Conservation (phyloP, 2,329 filamentous ascomycete species). For the Huntiella savannae region DNA sequence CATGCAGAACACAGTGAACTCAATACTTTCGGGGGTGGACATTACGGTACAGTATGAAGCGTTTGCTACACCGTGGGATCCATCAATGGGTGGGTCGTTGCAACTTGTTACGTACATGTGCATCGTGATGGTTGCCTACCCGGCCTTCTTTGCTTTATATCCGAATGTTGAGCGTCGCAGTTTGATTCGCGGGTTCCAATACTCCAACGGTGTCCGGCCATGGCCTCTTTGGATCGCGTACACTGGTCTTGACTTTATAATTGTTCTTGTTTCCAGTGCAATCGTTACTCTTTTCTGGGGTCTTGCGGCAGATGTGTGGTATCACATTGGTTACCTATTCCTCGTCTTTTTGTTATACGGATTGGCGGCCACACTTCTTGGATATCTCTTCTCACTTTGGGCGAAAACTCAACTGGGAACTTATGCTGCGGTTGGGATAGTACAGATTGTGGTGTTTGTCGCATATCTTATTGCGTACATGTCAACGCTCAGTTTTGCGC, state of each 20-base stretch:
- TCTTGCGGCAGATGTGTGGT: slow-evolving; percentile 48
- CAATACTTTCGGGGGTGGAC: slow-evolving; percentile 44
- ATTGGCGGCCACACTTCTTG: slow-evolving; percentile 53
- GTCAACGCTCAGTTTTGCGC: slow-evolving; percentile 54
- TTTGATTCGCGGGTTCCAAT: slow-evolving; percentile 69
- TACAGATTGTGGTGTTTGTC: slow-evolving; percentile 54
- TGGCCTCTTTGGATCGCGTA: slow-evolving; percentile 76
- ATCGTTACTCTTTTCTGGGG: slow-evolving; percentile 50
- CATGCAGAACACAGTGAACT: slow-evolving; percentile 45
- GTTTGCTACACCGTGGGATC: slow-evolving; percentile 57
- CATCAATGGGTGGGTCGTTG: slow-evolving; percentile 50
- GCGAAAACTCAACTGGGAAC: slow-evolving; percentile 61
- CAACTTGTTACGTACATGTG: slow-evolving; percentile 70
- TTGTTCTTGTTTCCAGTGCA: slow-evolving; percentile 34
- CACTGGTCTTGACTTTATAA: slow-evolving; percentile 56
- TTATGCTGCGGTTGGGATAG: slow-evolving; percentile 64
- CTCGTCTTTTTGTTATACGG: slow-evolving; percentile 66
- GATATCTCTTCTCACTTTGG: slow-evolving; percentile 68
- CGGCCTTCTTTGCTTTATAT: slow-evolving; percentile 76
- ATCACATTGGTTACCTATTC: slow-evolving; percentile 63
- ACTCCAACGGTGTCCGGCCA: slow-evolving; percentile 74
- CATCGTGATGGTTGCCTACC: slow-evolving; percentile 57
- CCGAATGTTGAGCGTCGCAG: slow-evolving; percentile 65
- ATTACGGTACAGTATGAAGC: slow-evolving; percentile 54
- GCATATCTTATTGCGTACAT: slow-evolving; percentile 55